Conservation (phyloP, 2,329 filamentous ascomycete species). For the Sporothrix phasma region DNA sequence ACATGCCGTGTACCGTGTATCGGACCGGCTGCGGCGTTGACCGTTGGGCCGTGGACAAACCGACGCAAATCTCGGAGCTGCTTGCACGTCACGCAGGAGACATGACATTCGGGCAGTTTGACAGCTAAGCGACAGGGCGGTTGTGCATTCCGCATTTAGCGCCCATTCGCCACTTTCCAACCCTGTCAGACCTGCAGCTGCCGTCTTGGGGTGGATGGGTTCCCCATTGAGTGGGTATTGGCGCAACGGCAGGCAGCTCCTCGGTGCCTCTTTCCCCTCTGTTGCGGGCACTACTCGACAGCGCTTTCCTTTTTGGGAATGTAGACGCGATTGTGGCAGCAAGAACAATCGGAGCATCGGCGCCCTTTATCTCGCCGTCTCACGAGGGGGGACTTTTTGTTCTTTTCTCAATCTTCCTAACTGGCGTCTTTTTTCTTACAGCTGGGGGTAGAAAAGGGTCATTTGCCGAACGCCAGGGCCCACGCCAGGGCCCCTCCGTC, state of each 20-base stretch:
- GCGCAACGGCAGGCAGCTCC: neutral
- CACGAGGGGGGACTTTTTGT: neutral
- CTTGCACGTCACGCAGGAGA: too few species aligned
- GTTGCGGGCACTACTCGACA: neutral
- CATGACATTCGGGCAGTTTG: too few species aligned
- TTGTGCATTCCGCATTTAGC: slow-evolving; percentile 2
- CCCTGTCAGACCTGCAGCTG: neutral
- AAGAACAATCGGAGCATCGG: neutral
- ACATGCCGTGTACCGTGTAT: neutral
- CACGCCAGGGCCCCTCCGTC: neutral
- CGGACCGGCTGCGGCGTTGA: neutral
- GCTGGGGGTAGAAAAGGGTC: neutral
- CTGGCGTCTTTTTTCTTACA: neutral
- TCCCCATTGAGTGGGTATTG: neutral
- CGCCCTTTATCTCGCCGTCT: neutral
- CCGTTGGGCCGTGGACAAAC: neutral
- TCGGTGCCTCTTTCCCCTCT: neutral
- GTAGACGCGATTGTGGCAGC: slow-evolving; percentile 10
- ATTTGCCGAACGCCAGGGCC: neutral
- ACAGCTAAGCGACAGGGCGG: neutral
- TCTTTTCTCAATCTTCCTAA: neutral
- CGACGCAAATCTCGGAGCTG: neutral
- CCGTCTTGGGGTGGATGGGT: neutral
- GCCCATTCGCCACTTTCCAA: neutral
- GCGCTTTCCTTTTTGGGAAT: slow-evolving; percentile 16